Evolutionary conservation across 225 moss, liverwort and hornwort species (phyloP).

Genomic region (Neckera pumila): DNA sequence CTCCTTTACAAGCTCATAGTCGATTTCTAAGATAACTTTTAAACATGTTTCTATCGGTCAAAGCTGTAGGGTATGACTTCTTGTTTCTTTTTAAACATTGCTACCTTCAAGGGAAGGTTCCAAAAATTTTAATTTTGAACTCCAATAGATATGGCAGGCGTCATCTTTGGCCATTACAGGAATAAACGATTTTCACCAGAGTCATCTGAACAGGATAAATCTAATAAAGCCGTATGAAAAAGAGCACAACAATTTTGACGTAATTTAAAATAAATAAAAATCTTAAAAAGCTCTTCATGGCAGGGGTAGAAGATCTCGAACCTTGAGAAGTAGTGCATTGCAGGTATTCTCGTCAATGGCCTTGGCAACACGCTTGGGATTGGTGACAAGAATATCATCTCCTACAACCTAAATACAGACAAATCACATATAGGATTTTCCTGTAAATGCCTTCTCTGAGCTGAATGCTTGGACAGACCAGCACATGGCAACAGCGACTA

Average conservation of each 20-base stretch:
- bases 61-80: background rate
- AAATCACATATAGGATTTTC: background rate
- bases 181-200: background rate
- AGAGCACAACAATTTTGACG: background rate
- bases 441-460: background rate
- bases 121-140: background rate
- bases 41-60: background rate
- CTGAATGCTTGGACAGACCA: background rate
- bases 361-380: slow-evolving; percentile 94
- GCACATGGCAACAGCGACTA: background rate
- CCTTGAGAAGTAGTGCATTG: slow-evolving; percentile 95
- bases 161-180: background rate
- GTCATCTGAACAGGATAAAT: background rate
- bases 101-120: background rate
- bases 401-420: slow-evolving; percentile 61
- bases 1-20: background rate
- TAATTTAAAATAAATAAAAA: background rate
- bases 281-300: background rate
- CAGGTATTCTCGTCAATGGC: slow-evolving; percentile 81
- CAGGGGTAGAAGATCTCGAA: background rate
- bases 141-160: background rate
- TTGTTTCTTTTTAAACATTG: background rate
- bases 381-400: slow-evolving; percentile 91
- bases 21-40: background rate
- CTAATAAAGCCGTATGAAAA: background rate